Base-by-base conservation (phyloP, 202 grass and related monocot genomes). In the Alloteropsis angusta region DNA sequence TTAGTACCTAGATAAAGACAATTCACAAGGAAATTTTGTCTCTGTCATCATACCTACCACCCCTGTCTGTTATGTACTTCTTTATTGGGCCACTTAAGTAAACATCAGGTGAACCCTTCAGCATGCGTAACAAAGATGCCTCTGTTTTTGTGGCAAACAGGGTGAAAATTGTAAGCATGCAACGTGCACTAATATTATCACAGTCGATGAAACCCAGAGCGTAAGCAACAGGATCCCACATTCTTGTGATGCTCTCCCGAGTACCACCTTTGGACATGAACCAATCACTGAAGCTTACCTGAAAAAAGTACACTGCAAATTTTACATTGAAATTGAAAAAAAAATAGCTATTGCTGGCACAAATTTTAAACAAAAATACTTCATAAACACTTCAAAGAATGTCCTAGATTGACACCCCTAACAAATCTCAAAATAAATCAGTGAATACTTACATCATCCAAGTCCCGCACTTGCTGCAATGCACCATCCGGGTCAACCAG, bases 211-310 rank as follows among this genome's bases (percentile, higher is more conserved):
- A 97, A 84, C 95, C 95, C 76, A 97, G 77, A 80, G 95, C 95
- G 48, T 94, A 97, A 64, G 95, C 95, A 92, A 97, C 95, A 56
- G 95, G 95, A 90, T 97, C 95, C 95, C 95, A 97, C 89, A 97
- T 87, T 86, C 89, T 92, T 48, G 64, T 80, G 42, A 97, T 97
- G 81, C 95, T 97, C 65, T 70, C 77, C 19, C 91, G 87, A 71
- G 83, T 90, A 82, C 95, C 95, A 52, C 95, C 95, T 94, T 88
- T 97, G 21, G 91, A 94, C 71, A 97, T 78, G 81, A 97, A 97
- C 95, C 95, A 97, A 84, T 94, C 85, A 64, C 77, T 87, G 80
- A 97, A 97, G 81, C 89, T 93, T 72, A 97, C 80, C 94, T 97
- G 83, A 68, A 84, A 83, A 77, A 47, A 5, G 44, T 46, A 64